Evolutionary conservation across 768 basidiomycete species (phyloP), one percentile per base, ranked within the genome.

Genomic region (Rhizopogon roseolus): DNA sequence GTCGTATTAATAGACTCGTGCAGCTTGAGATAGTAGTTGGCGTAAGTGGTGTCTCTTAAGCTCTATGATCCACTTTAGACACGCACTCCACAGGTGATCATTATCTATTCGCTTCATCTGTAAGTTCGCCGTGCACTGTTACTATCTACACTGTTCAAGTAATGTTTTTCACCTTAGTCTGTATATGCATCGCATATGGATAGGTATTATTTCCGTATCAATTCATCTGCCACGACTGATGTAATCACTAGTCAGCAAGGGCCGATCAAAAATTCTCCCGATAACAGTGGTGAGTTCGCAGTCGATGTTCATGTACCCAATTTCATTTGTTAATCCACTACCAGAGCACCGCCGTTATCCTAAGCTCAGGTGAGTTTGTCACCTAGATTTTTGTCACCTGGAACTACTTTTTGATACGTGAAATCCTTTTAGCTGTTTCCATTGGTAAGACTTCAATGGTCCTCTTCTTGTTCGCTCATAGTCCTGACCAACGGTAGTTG

Each of bases 121-220:
- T 52, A 29, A 32, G 29, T 52, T 49, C 14, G 13, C 17, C 6
- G 25, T 17, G 9, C 14, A 32, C 9, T 2, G n/a, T n/a, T n/a
- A n/a, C n/a, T n/a, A n/a, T n/a, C n/a, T 34, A 7, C 34, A 17
- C 34, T 32, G 8, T 9, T 22, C 4, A n/a, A 11, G 9, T 50
- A n/a, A 45, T 9, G 16, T 46, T 4, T 17, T 22, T 19, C 7
- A n/a, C 11, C 2, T 6, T 25, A 52, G 51, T 10, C 19, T 52
- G 14, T 49, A 52, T 32, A 11, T 19, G 6, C 46, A 52, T 5
- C 51, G 46, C 16, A 44, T 52, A 32, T 52, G 51, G 51, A 50
- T 52, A 36, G 29, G 51, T 52, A 34, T 36, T 22, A 22, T 2
- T 34, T 52, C 16, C 10, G 4, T 50, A 34, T n/a, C 29, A 34